These are phyloP conservation scores for Kodamaea hsintzibuensis DNA, from an alignment of 805 yeast species.

Conservation along the genomic window DNA sequence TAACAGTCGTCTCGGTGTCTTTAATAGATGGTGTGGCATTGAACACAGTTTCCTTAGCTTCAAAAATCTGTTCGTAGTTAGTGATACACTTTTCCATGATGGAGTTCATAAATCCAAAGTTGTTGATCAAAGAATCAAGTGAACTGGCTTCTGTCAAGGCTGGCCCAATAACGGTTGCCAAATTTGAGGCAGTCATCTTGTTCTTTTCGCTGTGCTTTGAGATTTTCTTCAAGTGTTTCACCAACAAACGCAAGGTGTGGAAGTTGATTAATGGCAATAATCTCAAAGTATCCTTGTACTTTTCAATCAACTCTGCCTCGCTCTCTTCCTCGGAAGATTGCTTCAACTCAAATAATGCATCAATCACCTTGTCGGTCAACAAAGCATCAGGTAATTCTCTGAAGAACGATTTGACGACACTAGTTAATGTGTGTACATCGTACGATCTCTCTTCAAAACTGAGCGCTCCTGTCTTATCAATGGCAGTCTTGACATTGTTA, in stretches of 20 bases:
- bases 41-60: conserved; percentile 3
- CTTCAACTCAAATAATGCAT: conserved; percentile 48
- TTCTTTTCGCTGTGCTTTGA: conserved; percentile 66
- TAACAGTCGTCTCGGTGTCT: neutral
- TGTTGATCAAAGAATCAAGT: conserved; percentile 46
- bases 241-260: conserved; percentile 63
- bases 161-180: conserved; percentile 85
- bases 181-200: conserved; percentile 84
- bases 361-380: conserved; percentile 66
- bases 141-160: conserved; percentile 57
- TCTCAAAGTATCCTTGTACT: conserved; percentile 32
- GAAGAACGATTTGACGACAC: conserved; percentile 79
- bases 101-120: conserved; percentile 56
- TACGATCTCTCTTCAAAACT: conserved; percentile 53
- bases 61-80: conserved; percentile 43
- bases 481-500: conserved; percentile 41
- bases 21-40: neutral
- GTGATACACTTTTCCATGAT: conserved; percentile 51
- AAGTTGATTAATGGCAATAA: conserved; percentile 66
- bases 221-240: conserved; percentile 69
- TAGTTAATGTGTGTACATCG: conserved; percentile 85
- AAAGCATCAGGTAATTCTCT: conserved; percentile 87
- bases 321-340: conserved; percentile 18
- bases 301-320: conserved; percentile 14
- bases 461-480: conserved; percentile 49